Evolutionary conservation across 352 stramenopile genomes (phyloP).

Genomic region (Elongisporangium senticosum): DNA sequence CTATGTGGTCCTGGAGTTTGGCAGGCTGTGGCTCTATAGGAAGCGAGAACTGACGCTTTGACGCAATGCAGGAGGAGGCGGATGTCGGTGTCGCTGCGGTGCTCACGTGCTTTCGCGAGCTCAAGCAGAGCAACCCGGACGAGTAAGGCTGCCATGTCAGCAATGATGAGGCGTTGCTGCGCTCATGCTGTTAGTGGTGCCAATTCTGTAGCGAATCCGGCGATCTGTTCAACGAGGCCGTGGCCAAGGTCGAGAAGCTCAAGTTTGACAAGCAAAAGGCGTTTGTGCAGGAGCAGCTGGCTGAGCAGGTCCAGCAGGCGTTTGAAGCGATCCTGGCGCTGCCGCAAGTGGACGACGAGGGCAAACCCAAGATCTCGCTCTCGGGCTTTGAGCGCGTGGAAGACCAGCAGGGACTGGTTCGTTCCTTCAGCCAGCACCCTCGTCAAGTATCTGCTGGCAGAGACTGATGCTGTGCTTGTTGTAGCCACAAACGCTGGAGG

Average conservation of each 20-base stretch:
- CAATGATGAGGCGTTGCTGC: neutral
- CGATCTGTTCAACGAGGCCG: constrained; percentile 71
- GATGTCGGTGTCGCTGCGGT: constrained; percentile 75
- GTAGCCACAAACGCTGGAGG: constrained; percentile 28
- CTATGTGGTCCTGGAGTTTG: neutral
- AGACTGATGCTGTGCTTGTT: neutral
- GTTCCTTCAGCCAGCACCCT: neutral
- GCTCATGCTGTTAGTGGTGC: neutral
- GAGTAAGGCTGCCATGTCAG: constrained; percentile 19
- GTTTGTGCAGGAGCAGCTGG: constrained; percentile 60
- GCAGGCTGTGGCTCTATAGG: neutral
- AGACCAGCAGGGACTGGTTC: constrained; percentile 16
- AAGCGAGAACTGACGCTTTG: neutral
- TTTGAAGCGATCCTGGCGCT: constrained; percentile 66
- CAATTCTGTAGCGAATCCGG: constrained; percentile 41
- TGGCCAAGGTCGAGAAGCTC: constrained; percentile 60
- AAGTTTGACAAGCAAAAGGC: constrained; percentile 80
- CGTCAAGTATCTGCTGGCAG: neutral
- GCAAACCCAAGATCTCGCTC: constrained; percentile 41
- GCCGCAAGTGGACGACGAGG: constrained; percentile 25
- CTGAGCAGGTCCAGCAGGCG: constrained; percentile 42
- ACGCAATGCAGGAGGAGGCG: constrained; percentile 55
- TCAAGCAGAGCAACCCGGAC: constrained; percentile 46
- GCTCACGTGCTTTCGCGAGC: constrained; percentile 68
- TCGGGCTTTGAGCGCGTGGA: constrained; percentile 52